Conservation (phyloP, 163 green algal genomes). For the Scenedesmus sp. region DNA sequence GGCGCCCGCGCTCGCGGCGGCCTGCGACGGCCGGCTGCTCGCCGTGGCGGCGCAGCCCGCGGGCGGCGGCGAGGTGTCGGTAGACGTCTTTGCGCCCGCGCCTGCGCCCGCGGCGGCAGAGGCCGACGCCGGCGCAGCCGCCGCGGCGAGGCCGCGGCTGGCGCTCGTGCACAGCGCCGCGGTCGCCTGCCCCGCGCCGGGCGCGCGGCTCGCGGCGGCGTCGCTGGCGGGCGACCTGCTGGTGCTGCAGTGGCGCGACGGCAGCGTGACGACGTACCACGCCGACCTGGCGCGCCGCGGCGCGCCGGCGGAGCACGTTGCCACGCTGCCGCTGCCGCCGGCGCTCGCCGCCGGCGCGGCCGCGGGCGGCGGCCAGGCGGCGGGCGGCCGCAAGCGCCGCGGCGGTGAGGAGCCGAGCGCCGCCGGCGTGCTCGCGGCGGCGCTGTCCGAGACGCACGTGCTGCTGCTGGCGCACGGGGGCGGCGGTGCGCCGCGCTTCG, state of each 20-base stretch:
- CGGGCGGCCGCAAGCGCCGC: conserved; percentile 17
- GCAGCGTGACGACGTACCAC: conserved; percentile 5
- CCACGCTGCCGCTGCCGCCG: background rate
- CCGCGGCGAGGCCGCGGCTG: background rate
- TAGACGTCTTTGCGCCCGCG: conserved; percentile 9
- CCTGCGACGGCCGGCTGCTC: background rate
- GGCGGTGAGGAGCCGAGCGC: background rate
- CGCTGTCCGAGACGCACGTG: conserved; percentile 18
- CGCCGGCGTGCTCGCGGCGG: background rate
- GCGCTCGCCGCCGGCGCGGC: background rate
- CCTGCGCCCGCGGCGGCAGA: background rate
- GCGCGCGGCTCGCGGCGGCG: background rate
- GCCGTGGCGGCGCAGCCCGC: conserved; percentile 27
- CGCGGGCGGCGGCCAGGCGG: background rate
- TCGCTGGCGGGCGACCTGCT: background rate
- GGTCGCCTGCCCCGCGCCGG: background rate
- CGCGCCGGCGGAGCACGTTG: background rate
- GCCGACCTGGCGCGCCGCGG: background rate
- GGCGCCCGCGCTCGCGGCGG: background rate
- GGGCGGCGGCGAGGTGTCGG: background rate
- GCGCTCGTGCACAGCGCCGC: conserved; percentile 1
- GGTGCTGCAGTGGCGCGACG: conserved; percentile 3
- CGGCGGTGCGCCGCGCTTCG: background rate
- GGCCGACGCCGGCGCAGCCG: background rate
- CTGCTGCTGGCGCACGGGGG: conserved; percentile 19